Percentiles rank a stretch among this genome's conserved stretches.
These are phyloP conservation scores for Penicillium bialowiezense DNA, from an alignment of 495 filamentous ascomycete genomes.

Conservation along the genomic window DNA sequence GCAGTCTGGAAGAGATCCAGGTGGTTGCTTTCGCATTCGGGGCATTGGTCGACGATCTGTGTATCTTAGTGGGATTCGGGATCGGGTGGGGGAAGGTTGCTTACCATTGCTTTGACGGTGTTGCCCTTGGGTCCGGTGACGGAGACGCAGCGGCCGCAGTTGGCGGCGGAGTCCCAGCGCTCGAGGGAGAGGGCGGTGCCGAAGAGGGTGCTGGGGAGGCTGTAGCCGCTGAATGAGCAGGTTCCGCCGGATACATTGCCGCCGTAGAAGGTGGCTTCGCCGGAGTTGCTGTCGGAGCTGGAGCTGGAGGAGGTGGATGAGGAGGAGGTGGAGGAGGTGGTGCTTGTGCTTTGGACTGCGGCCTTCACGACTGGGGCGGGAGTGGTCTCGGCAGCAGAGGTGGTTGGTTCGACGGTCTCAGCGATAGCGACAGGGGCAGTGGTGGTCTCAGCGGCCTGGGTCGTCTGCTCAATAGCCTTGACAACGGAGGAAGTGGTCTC, in stretches of 20 bases:
- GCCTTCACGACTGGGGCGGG: conserved; percentile 6
- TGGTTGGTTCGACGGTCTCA: not conserved
- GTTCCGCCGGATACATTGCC: conserved; percentile 56
- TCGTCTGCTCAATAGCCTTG: conserved; percentile 1
- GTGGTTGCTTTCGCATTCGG: conserved; percentile 52
- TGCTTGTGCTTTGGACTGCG: conserved; percentile 2
- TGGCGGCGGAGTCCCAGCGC: conserved; percentile 47
- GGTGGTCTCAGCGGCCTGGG: conserved; percentile 9
- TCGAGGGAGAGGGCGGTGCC: conserved; percentile 53
- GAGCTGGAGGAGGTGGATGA: conserved; percentile 9
- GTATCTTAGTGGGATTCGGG: not conserved
- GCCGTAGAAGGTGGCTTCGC: conserved; percentile 52
- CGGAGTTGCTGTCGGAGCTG: conserved; percentile 14
- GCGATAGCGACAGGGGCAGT: conserved; percentile 9
- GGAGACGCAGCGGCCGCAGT: conserved; percentile 57
- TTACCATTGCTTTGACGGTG: conserved; percentile 61
- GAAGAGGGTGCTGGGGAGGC: conserved; percentile 49
- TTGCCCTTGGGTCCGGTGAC: conserved; percentile 55
- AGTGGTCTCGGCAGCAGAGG: conserved; percentile 1
- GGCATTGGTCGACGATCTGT: conserved; percentile 61
- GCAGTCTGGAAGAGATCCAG: conserved; percentile 59
- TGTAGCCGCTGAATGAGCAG: conserved; percentile 59
- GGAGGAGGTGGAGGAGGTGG: conserved; percentile 13
- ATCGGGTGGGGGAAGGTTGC: not conserved
- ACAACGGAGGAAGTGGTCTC: conserved; percentile 4